Evolutionary conservation across 495 filamentous ascomycete genomes (phyloP), one percentile per base, ranked within the genome.

Genomic region (Neurospora intermedia): DNA sequence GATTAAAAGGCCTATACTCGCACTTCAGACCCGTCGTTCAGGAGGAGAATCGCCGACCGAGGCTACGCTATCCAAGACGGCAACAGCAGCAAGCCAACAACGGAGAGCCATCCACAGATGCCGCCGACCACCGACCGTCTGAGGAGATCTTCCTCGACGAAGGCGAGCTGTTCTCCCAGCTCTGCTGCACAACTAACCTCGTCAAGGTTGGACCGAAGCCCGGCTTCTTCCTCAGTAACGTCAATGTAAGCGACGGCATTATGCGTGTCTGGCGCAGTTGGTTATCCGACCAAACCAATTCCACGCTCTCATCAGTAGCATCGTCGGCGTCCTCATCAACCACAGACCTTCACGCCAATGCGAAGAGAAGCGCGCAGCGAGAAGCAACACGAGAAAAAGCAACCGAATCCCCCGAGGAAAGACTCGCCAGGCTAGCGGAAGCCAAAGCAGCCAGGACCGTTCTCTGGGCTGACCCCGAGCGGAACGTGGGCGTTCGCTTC

Each of bases 81-180:
- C 59, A 13, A 31, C 48, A 15, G 70, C 72, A 38, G 69, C 71
- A 70, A 16, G 5, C 2, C 6, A 11, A 27, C 62, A 59, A 41
- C 35, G 73, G 43, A 77, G 72, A 20, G 69, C 77, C 54, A 77
- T 77, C 71, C 75, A 72, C 76, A 74, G 6, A 20, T 13, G n/a
- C 66, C n/a, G 38, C 40, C 69, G 39, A 42, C 27, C 13, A 13
- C 31, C 69, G 78, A 13, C 85, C 89, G 2, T 86, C 82, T 18
- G 87, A 90, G 27, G 85, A 86, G n/a, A 74, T 95, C 72, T 86
- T 83, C 72, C 82, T 95, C 3, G 92, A 93, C 71, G 85, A 82
- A 3, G 83, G 86, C 75, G 91, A 94, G 80, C 81, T 89, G 39
- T 93, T 94, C 78, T 88, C 90, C 0, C 91, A 94, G 77, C 84